Evolutionary conservation across 345 rosid genomes (phyloP), one percentile per base, ranked within the genome.

Genomic region (Citrus hindsii): DNA sequence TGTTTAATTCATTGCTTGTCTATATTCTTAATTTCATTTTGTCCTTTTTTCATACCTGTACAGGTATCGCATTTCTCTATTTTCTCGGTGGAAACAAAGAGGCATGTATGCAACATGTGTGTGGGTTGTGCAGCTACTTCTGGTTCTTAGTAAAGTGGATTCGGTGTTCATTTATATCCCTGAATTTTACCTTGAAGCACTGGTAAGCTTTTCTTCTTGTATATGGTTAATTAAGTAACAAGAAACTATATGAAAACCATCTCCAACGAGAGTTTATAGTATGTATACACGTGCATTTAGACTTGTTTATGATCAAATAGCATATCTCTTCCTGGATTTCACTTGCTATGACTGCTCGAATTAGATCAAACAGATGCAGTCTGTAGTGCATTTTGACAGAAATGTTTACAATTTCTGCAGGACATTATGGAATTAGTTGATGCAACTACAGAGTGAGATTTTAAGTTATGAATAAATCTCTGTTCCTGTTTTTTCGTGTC

Each of bases 21-120:
- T 77, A 48, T 46, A 46, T 56, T 80, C 67, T 77, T 9, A 21
- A 67, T 32, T 67, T 79, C 75, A 48, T 19, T 56, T 63, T 24
- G 25, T 68, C 73, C 51, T 74, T 56, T 73, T 73, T 32, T 76
- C 25, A 58, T 80, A 33, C 53, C 56, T 77, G 2, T 79, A 37
- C 88, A 96, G 97, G 99, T 94, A 91, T 73, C 95, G 97, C n/a
- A 80, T 94, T 77, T 85, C 90, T 77, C 92, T 94, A 67, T 89
- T 88, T 83, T 91, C 98, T 35, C 87, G 88, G 53, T 96, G 99
- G 99, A 96, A 96, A 90, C 99, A 96, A 84, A 90, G 97, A 81
- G 99, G 98, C 82, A 96, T 96, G 97, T 94, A 94, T 89, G 99
- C 98, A 73, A 83, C 88, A 64, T 96, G 97, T 89, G 90, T 91